phyloP scores from a whole-genome alignment of 495 filamentous ascomycete genomes.

The Tuber calosporum region DNA sequence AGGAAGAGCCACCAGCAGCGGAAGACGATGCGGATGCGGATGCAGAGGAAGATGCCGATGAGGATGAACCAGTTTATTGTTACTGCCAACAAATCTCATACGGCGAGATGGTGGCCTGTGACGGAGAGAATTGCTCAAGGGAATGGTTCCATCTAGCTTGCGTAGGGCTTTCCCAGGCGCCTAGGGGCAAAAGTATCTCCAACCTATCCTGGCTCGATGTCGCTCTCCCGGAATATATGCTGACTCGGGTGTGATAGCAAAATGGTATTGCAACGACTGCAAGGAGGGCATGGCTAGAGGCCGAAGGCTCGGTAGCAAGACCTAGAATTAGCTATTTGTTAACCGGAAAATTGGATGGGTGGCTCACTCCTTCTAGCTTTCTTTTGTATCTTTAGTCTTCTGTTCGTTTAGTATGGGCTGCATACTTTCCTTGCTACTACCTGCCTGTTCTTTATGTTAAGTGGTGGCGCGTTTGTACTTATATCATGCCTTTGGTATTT shows the following conservation, averaged over 20 bases:
- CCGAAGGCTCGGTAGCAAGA: slow-evolving; percentile 43
- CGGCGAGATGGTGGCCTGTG: slow-evolving; percentile 97
- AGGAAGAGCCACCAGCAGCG: slow-evolving; percentile 16
- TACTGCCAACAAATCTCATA: slow-evolving; percentile 90
- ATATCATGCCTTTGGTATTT: slow-evolving; percentile 3
- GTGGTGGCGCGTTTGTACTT: slow-evolving; percentile 1
- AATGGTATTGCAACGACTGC: slow-evolving; percentile 88
- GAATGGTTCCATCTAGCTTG: slow-evolving; percentile 98
- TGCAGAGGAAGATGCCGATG: slow-evolving; percentile 64
- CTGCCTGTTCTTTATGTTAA: not conserved
- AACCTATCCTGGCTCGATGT: not conserved
- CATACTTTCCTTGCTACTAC: not conserved
- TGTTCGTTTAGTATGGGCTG: not conserved
- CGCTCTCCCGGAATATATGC: slow-evolving; percentile 20
- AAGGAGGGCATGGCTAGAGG: slow-evolving; percentile 58
- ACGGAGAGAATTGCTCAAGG: slow-evolving; percentile 72
- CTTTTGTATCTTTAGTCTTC: not conserved
- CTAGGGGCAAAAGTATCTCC: slow-evolving; percentile 70
- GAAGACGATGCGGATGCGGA: slow-evolving; percentile 49
- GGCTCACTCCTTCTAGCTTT: not conserved
- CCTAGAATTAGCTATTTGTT: slow-evolving; percentile 10
- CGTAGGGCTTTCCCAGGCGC: slow-evolving; percentile 78
- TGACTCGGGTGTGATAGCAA: slow-evolving; percentile 51
- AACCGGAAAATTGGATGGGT: not conserved
- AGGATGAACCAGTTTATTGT: slow-evolving; percentile 81